phyloP scores from a whole-genome alignment of 2,329 filamentous ascomycete genomes.

The Penicillium sumatraense region DNA sequence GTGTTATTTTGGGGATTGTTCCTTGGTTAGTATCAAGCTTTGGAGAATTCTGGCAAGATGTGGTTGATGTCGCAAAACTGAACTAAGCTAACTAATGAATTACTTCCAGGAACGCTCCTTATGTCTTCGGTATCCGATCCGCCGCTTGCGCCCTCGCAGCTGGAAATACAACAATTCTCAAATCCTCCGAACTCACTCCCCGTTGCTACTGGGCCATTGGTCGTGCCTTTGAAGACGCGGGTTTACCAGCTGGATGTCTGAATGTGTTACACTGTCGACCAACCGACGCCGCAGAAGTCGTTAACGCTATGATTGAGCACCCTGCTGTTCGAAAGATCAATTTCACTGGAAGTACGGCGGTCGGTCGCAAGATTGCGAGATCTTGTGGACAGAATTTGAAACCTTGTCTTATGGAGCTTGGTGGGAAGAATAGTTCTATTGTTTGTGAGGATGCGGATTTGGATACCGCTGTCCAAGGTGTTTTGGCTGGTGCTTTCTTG shows the following conservation, averaged over 20 bases:
- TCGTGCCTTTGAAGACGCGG: constrained; percentile 69
- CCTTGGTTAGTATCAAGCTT: constrained; percentile 73
- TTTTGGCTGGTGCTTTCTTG: constrained; percentile 38
- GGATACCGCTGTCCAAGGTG: constrained; percentile 57
- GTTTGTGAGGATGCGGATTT: constrained; percentile 80
- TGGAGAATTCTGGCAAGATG: too few relatives aligned
- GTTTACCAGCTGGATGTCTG: constrained; percentile 73
- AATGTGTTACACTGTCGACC: constrained; percentile 70
- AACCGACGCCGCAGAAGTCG: constrained; percentile 68
- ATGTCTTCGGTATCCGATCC: constrained; percentile 53
- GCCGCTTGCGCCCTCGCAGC: constrained; percentile 67
- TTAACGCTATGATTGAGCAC: constrained; percentile 67
- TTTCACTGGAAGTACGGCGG: constrained; percentile 73
- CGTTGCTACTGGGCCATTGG: constrained; percentile 65
- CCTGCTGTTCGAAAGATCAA: constrained; percentile 71
- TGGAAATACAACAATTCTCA: constrained; percentile 75
- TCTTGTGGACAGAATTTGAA: constrained; percentile 74
- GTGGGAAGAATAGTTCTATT: constrained; percentile 79
- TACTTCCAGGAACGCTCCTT: constrained; percentile 56
- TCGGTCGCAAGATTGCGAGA: constrained; percentile 70
- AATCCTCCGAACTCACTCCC: constrained; percentile 70
- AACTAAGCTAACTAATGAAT: background rate
- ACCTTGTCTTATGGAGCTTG: constrained; percentile 77
- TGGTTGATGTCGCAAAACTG: too few relatives aligned
- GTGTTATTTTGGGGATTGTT: constrained; percentile 76